Base-by-base conservation (phyloP, 129 eudicot genomes). In the Oenanthe sinensis region DNA sequence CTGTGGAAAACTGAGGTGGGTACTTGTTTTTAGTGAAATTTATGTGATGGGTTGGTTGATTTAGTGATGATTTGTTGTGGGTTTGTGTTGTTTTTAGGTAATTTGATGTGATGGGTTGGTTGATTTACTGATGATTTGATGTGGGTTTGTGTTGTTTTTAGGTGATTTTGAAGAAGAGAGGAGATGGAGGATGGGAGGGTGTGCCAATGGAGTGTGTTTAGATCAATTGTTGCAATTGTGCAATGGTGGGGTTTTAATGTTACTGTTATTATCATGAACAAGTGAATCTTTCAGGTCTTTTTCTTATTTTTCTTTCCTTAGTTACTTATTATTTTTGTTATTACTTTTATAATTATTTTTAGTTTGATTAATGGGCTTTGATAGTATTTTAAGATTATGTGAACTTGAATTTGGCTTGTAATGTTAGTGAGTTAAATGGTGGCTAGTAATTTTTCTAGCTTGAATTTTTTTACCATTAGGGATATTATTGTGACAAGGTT, bases 201-300 rank as follows among this genome's bases (percentile, higher is more conserved):
- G 86, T 91, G 90, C 80, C 88, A 91, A 30, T 94, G 98, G 98
- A 80, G 79, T 67, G 97, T 91, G 63, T 81, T 91, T 84, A 83
- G 97, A 86, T 90, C 97, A 74, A 48, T 92, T 30, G 78, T 95
- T 22, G 96, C 99, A 37, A 92, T 95, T 48, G 42, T 92, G 70
- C 99, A 95, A 78, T 95, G 99, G 99, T 95, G 99, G 99, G 89
- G 81, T 79, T 95, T 95, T 87, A 95, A 95, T 82, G 99, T 95
- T 58, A 90, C 99, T 22, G 99, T 92, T 74, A 92, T 95, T 81
- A 95, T 95, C 89, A 95, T 92, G 96, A 95, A 95, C 88, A 95
- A 95, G 74, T 95, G 99, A 97, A 95, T 95, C 92, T 95, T 95
- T 92, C 99, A 95, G 99, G 98, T 83, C 58, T 44, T 19, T 71